Percentiles rank a stretch among this genome's conserved stretches.
phyloP scores from a whole-genome alignment of 2,329 filamentous ascomycete genomes.

The Aspergillus vadensis region DNA sequence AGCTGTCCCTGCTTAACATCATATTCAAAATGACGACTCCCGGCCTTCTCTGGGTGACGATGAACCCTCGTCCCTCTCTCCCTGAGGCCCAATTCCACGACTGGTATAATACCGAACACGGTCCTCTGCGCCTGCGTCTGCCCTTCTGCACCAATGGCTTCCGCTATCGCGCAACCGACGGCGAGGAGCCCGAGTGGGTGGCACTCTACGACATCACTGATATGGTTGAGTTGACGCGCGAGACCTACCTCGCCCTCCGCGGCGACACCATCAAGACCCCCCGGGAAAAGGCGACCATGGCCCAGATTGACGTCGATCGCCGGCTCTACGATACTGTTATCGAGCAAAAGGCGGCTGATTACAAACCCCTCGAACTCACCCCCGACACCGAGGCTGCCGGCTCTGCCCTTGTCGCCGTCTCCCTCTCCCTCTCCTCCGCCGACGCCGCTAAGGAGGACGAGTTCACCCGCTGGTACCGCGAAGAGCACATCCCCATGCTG shows the following conservation, averaged over 20 bases:
- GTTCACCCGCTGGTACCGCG: conserved; percentile 68
- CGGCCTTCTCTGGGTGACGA: conserved; percentile 81
- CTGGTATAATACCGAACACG: conserved; percentile 94
- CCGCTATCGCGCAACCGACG: conserved; percentile 71
- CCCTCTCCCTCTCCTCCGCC: conserved; percentile 57
- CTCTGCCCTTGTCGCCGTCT: conserved; percentile 64
- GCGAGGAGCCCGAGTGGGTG: conserved; percentile 66
- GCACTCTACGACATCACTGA: conserved; percentile 80
- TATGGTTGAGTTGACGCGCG: conserved; percentile 68
- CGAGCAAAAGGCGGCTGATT: conserved; percentile 58
- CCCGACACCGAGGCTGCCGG: conserved; percentile 61
- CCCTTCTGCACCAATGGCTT: conserved; percentile 76
- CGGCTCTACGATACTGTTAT: conserved; percentile 69
- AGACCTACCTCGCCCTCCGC: conserved; percentile 61
- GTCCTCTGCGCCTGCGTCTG: conserved; percentile 74
- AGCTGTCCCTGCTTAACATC: background rate
- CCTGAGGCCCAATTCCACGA: conserved; percentile 75
- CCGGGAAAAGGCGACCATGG: conserved; percentile 63
- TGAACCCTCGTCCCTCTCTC: conserved; percentile 72
- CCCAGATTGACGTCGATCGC: conserved; percentile 68
- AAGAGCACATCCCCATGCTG: conserved; percentile 73
- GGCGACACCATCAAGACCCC: conserved; percentile 56
- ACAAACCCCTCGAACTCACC: conserved; percentile 62
- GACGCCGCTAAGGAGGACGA: conserved; percentile 59
- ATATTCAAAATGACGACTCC: conserved; percentile 44